Evolutionary conservation across 768 basidiomycete species (phyloP).

Genomic region (Exsudoporus frostii): DNA sequence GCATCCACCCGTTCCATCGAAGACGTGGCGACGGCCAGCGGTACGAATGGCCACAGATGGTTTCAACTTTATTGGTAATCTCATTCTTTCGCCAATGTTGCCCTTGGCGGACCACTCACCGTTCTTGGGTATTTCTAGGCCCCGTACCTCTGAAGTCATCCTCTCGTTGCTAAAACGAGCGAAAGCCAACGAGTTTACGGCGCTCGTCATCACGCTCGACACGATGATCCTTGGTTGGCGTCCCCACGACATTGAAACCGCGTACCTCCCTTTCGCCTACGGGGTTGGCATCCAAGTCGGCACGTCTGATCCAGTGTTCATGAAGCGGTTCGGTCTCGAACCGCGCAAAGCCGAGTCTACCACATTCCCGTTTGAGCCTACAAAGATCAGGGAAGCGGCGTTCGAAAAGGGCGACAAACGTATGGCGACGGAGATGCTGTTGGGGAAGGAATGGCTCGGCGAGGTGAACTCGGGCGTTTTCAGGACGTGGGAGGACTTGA

Average conservation of each 20-base stretch:
- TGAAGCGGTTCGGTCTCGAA: slow-evolving; percentile 51
- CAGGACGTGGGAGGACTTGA: slow-evolving; percentile 68
- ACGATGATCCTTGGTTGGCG: slow-evolving; percentile 74
- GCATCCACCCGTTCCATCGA: slow-evolving; percentile 73
- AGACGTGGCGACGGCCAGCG: slow-evolving; percentile 71
- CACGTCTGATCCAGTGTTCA: slow-evolving; percentile 74
- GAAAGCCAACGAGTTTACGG: slow-evolving; percentile 61
- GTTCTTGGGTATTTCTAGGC: slow-evolving; percentile 41
- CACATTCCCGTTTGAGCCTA: slow-evolving; percentile 59
- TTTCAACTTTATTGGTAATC: slow-evolving; percentile 78
- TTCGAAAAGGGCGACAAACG: slow-evolving; percentile 47
- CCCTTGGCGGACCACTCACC: neutral
- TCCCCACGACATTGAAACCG: slow-evolving; percentile 63
- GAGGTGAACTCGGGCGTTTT: slow-evolving; percentile 63
- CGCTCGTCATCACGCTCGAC: slow-evolving; percentile 78
- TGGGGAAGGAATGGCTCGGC: slow-evolving; percentile 62
- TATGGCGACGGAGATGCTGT: slow-evolving; percentile 32
- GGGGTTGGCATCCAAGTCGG: slow-evolving; percentile 68
- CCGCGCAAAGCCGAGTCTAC: slow-evolving; percentile 38
- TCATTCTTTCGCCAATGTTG: neutral
- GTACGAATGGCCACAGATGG: slow-evolving; percentile 61
- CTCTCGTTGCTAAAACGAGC: slow-evolving; percentile 64
- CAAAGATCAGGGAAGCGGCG: slow-evolving; percentile 39
- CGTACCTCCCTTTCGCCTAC: slow-evolving; percentile 65
- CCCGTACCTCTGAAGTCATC: slow-evolving; percentile 54